phyloP scores from a whole-genome alignment of 2,329 filamentous ascomycete genomes.

The Cordyceps sp. region DNA sequence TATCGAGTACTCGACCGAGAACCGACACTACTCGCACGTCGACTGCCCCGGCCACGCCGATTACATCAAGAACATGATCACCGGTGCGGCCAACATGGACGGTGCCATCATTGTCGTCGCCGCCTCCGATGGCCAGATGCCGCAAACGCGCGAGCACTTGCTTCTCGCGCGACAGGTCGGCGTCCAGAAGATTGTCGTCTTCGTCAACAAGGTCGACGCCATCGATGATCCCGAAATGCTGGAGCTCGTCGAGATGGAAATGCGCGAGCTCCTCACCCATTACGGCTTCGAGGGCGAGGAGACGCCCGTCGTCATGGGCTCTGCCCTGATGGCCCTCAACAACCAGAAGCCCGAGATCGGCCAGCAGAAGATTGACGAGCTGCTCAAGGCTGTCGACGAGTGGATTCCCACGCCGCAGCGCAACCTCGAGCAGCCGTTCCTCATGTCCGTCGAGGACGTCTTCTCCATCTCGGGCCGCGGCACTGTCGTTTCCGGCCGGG shows the following conservation, averaged over 20 bases:
- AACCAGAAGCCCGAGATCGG: conserved; percentile 78
- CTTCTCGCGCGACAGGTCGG: conserved; percentile 95
- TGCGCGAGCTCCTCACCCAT: conserved; percentile 83
- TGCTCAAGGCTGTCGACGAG: conserved; percentile 73
- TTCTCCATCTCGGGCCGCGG: conserved; percentile 87
- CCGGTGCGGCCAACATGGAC: conserved; percentile 98
- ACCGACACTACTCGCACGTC: conserved; percentile 96
- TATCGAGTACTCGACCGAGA: conserved; percentile 93
- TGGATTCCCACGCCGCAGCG: conserved; percentile 96
- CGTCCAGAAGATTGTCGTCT: conserved; percentile 95
- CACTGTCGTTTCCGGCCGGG: conserved; percentile 91
- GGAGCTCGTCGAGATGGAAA: conserved; percentile 99
- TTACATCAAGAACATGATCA: conserved; percentile 99
- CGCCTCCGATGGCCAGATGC: conserved; percentile 98
- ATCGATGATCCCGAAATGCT: conserved; percentile 98
- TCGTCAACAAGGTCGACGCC: conserved; percentile 98
- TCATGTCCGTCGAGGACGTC: conserved; percentile 94
- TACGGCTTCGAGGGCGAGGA: conserved; percentile 98
- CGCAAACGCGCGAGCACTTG: conserved; percentile 96
- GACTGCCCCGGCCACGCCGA: conserved; percentile 99
- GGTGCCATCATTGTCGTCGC: conserved; percentile 98
- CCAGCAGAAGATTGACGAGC: conserved; percentile 73
- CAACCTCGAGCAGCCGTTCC: conserved; percentile 94
- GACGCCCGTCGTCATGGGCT: conserved; percentile 93
- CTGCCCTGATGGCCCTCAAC: conserved; percentile 87